A percentile compares a stretch with the other conserved stretches of the same genome.
These are phyloP conservation scores for Podila epicladia DNA, from an alignment of 192 early-diverging fungal genomes.

Conservation along the genomic window DNA sequence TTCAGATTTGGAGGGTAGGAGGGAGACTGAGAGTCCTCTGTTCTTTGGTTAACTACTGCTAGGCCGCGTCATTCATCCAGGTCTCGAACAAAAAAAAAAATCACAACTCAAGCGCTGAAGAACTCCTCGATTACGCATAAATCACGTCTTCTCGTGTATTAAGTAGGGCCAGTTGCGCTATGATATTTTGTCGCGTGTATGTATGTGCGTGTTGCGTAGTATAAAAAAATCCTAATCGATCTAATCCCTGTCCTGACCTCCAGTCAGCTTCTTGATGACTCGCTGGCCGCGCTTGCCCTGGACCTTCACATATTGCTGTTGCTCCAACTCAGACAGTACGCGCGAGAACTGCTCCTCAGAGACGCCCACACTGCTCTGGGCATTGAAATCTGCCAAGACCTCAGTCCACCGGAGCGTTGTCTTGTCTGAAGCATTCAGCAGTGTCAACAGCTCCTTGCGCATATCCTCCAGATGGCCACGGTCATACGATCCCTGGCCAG, in stretches of 20 bases:
- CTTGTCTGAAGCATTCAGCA: slow-evolving; percentile 49
- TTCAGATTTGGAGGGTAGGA: no score
- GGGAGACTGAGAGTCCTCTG: no score
- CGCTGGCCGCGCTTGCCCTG: slow-evolving; percentile 43
- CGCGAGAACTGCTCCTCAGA: slow-evolving; percentile 45
- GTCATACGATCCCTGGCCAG: slow-evolving; percentile 85
- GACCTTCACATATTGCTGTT: slow-evolving; percentile 51
- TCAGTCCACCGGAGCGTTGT: slow-evolving; percentile 50
- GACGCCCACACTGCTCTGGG: slow-evolving; percentile 48
- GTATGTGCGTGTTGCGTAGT: not conserved
- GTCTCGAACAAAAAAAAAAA: no score
- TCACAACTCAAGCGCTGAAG: no score
- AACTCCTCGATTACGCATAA: no score
- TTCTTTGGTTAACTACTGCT: no score
- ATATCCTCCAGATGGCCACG: slow-evolving; percentile 70
- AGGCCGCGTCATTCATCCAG: no score
- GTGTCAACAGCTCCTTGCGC: slow-evolving; percentile 58
- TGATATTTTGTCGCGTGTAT: not conserved
- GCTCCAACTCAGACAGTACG: slow-evolving; percentile 41
- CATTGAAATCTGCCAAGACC: slow-evolving; percentile 59
- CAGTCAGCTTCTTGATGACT: slow-evolving; percentile 43
- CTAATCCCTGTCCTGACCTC: slow-evolving; percentile 38
- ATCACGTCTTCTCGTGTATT: not conserved
- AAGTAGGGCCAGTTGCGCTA: not conserved
- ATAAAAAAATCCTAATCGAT: not conserved